Base-by-base conservation (phyloP, 176 grass and related monocot species). In the Oryza brachyantha region DNA sequence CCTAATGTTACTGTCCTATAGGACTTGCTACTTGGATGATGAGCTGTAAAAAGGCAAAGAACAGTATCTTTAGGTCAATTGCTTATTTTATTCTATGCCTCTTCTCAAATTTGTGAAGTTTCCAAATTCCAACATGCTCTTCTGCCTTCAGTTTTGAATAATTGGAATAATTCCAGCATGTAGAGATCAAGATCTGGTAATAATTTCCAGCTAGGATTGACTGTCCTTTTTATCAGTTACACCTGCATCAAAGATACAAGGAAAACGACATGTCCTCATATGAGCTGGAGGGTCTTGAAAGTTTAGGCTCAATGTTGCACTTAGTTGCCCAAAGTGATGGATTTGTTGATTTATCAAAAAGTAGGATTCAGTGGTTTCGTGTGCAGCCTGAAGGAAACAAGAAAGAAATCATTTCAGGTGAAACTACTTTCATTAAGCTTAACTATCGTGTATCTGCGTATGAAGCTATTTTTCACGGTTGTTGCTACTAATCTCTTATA, bases 331-430 rank as follows among this genome's bases (percentile, higher is more conserved):
- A 16, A 8, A 82, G 65, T 11, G 39, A 60, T 83, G 80, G 61
- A 26, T 13, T 12, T 60, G 70, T 73, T 40, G 75, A 81, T 81
- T 83, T 92, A 57, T 73, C 61, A 16, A 86, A 87, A 48, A 61
- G 14, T 84, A 81, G 82, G 75, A 76, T 92, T 62, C 90, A 92
- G 62, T 96, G 93, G 93, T 96, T 92, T 27, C 84, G 90, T 26
- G 46, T 92, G 36, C 87, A 77, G 13, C 74, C 87, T 61, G 52
- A 83, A 77, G 90, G 79, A 76, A 79, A 46, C 87, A 96, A 78
- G 36, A 88, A 83, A 61, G 90, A 90, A 78, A 80, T 92, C 13
- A 92, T 96, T 88, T 88, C 90, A 75, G 93, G 93, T 96, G 73
- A 64, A 79, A 26, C 13, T 34, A 73, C 79, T 64, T 70, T 63